Evolutionary conservation across 441 rosid genomes (phyloP).

Genomic region (Rhodomyrtus psidioides): DNA sequence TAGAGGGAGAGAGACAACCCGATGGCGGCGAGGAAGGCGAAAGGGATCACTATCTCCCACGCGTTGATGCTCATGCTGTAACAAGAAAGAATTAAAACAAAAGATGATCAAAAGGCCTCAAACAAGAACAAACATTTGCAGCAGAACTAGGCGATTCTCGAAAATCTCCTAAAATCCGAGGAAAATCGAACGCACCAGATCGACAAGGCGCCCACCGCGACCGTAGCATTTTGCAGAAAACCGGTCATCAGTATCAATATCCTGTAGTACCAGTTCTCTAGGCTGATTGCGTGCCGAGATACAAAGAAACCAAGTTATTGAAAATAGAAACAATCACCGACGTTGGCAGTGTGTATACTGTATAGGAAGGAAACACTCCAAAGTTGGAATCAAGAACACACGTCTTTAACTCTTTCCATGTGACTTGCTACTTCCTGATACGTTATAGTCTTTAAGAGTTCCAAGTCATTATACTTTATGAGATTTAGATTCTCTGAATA

Average conservation of each 20-base stretch:
- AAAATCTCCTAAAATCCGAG: background rate
- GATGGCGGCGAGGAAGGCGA: slow-evolving; percentile 46
- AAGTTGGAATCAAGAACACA: too few species aligned
- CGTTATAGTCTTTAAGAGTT: too few species aligned
- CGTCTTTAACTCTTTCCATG: too few species aligned
- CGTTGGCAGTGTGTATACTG: too few species aligned
- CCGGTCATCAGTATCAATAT: slow-evolving; percentile 4
- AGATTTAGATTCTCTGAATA: too few species aligned
- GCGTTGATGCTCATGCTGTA: slow-evolving; percentile 24
- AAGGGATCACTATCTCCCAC: slow-evolving; percentile 48
- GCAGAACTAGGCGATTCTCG: background rate
- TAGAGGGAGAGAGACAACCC: slow-evolving; percentile 11
- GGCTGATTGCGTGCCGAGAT: background rate
- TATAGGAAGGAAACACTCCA: too few species aligned
- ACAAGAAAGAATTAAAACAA: background rate
- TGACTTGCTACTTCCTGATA: too few species aligned
- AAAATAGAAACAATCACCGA: too few species aligned
- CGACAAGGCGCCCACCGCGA: background rate
- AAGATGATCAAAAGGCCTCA: background rate
- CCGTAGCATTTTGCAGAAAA: background rate
- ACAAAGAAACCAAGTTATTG: too few species aligned
- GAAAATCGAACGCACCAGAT: background rate
- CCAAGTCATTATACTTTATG: too few species aligned
- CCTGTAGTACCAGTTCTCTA: background rate
- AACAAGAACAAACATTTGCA: background rate